A percentile compares a stretch with the other conserved stretches of the same genome.
phyloP scores from a whole-genome alignment of 208 protist species.

The Trypanosoma grayi region DNA sequence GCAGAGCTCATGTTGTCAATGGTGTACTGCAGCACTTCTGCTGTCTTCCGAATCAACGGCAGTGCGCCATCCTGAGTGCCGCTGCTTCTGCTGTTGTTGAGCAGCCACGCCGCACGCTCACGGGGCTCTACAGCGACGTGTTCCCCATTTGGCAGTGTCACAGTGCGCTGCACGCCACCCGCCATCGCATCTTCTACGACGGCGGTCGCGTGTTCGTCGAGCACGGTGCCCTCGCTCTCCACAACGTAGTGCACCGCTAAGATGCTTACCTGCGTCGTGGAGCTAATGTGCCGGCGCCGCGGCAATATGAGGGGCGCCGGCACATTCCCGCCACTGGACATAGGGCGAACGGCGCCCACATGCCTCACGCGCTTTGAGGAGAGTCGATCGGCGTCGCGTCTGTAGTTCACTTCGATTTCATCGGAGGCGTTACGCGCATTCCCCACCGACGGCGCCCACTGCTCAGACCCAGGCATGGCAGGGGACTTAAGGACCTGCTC shows the following conservation, averaged over 20 bases:
- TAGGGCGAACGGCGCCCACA: too few relatives aligned
- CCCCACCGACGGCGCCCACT: neutral
- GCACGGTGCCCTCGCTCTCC: slow-evolving; percentile 6
- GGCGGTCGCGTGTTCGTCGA: slow-evolving; percentile 24
- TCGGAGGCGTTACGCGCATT: neutral
- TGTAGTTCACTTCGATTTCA: neutral
- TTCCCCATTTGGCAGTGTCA: slow-evolving; percentile 14
- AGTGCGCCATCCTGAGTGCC: neutral
- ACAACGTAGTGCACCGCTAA: slow-evolving; percentile 38
- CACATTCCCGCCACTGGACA: neutral
- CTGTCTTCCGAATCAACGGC: neutral
- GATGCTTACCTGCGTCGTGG: slow-evolving; percentile 44
- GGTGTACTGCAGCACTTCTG: slow-evolving; percentile 34
- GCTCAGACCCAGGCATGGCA: neutral
- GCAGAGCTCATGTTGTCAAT: slow-evolving; percentile 48
- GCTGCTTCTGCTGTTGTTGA: neutral
- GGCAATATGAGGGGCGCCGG: slow-evolving; percentile 61
- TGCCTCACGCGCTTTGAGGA: neutral
- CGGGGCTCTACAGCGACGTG: slow-evolving; percentile 27
- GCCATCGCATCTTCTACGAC: slow-evolving; percentile 34
- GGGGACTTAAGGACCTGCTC: neutral
- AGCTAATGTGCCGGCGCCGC: slow-evolving; percentile 39
- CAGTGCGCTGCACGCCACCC: neutral
- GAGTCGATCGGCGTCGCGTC: neutral
- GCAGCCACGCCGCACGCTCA: slow-evolving; percentile 21